phyloP scores from a whole-genome alignment of 164 flowering plant genomes.

The Taxillus chinensis region DNA sequence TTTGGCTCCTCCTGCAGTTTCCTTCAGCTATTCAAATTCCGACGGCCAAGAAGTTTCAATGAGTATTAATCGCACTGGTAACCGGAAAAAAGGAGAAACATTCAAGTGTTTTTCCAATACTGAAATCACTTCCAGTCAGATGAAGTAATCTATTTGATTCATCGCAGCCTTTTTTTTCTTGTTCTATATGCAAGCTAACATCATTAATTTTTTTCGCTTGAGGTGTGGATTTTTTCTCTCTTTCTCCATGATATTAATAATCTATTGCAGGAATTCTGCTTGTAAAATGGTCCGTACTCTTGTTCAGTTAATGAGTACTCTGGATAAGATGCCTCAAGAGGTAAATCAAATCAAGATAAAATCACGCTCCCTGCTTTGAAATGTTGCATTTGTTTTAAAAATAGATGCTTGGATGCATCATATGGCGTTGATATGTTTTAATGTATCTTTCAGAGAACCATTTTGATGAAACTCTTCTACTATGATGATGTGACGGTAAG shows the following conservation, averaged over 20 bases:
- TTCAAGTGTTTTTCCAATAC: slow-evolving; percentile 49
- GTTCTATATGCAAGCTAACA: too few species aligned
- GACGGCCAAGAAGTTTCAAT: slow-evolving; percentile 71
- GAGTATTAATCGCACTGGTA: slow-evolving; percentile 74
- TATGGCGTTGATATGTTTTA: neutral
- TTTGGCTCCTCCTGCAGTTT: slow-evolving; percentile 46
- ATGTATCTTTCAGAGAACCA: slow-evolving; percentile 61
- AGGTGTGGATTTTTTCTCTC: too few species aligned
- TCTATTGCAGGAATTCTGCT: slow-evolving; percentile 71
- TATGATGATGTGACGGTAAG: slow-evolving; percentile 87
- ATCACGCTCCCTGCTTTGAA: neutral
- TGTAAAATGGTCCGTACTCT: slow-evolving; percentile 93
- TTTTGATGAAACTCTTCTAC: slow-evolving; percentile 85
- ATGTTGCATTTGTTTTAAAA: neutral
- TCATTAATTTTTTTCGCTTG: too few species aligned
- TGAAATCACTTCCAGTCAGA: slow-evolving; percentile 82
- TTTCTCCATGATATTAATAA: neutral
- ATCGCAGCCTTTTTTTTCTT: too few species aligned
- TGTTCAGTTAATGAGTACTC: slow-evolving; percentile 90
- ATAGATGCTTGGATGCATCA: too few species aligned
- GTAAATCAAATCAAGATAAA: slow-evolving; percentile 20
- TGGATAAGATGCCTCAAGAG: slow-evolving; percentile 91
- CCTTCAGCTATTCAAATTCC: slow-evolving; percentile 69
- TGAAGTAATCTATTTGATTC: slow-evolving; percentile 37
- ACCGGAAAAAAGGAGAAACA: slow-evolving; percentile 64